These are phyloP conservation scores for Alliaria petiolata DNA, from an alignment of 345 rosid species.

Conservation along the genomic window DNA sequence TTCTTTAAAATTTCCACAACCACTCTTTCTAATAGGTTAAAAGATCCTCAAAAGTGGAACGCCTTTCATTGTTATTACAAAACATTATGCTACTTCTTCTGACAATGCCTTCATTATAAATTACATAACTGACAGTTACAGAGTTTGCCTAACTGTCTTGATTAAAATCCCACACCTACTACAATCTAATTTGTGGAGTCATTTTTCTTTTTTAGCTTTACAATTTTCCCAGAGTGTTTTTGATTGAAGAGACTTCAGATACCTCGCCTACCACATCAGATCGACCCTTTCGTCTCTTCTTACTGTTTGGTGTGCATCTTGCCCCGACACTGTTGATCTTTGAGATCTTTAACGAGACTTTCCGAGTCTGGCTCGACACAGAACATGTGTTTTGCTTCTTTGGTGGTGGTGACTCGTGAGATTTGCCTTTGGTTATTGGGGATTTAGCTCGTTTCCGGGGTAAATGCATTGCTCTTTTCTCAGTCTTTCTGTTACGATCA, in stretches of 20 bases:
- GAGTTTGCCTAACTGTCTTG: constrained; percentile 20
- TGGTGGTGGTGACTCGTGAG: constrained; percentile 14
- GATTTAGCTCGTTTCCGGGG: constrained; percentile 62
- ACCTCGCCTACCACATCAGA: constrained; percentile 35
- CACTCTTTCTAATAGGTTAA: not conserved
- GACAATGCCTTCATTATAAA: constrained; percentile 18
- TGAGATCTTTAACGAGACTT: constrained; percentile 44
- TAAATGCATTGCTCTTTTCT: constrained; percentile 25
- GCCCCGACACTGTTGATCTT: constrained; percentile 41
- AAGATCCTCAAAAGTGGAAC: not conserved
- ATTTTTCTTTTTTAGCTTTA: not conserved
- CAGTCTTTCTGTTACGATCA: constrained; percentile 25
- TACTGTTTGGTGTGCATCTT: constrained; percentile 67
- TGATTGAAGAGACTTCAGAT: constrained; percentile 21
- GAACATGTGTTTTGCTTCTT: constrained; percentile 24
- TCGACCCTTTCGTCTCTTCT: constrained; percentile 66
- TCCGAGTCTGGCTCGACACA: constrained; percentile 37
- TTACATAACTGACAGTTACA: constrained; percentile 30
- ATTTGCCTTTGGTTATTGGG: constrained; percentile 34
- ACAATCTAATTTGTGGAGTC: constrained; percentile 17
- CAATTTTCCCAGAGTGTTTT: not conserved
- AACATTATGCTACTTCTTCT: not conserved
- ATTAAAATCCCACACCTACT: not conserved
- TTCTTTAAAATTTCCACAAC: not conserved
- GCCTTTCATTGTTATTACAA: constrained; percentile 7